Evolutionary conservation across 2,329 filamentous ascomycete genomes (phyloP).

Genomic region (Berkeleyomyces rouxiae): DNA sequence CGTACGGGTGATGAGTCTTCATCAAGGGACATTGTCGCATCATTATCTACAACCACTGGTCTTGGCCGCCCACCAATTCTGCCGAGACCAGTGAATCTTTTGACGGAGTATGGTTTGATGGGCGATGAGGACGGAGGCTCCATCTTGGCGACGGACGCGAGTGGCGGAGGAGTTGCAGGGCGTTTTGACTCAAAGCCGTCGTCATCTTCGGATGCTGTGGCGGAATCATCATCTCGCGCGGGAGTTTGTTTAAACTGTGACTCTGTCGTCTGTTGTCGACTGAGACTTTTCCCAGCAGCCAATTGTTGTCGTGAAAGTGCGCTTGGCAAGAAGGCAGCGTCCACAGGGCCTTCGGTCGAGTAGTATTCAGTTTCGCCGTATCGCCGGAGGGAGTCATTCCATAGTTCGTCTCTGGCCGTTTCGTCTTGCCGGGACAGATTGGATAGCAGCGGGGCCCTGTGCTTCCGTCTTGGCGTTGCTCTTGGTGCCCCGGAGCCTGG

Average conservation of each 20-base stretch:
- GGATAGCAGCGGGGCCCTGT: background rate
- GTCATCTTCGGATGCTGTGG: conserved; percentile 1
- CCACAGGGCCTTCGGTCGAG: background rate
- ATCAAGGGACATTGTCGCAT: conserved; percentile 5
- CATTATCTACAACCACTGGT: background rate
- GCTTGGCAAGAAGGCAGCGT: background rate
- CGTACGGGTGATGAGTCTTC: background rate
- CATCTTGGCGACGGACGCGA: background rate
- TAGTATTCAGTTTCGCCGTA: background rate
- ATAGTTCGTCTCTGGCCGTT: background rate
- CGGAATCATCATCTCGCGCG: background rate
- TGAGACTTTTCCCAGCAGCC: background rate
- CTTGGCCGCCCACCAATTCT: background rate
- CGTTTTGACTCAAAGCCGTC: conserved; percentile 8
- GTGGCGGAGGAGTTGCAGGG: background rate
- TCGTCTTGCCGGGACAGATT: background rate
- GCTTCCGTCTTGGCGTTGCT: background rate
- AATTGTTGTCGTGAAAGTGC: background rate
- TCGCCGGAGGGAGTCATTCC: background rate
- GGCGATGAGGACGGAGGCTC: background rate
- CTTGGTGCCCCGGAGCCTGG: background rate
- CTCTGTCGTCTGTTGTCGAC: background rate
- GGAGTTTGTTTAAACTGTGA: background rate
- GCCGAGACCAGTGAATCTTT: background rate
- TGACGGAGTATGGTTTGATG: background rate